Evolutionary conservation across 1,284 basidiomycete genomes (phyloP).

Genomic region (Vanrija humicola): DNA sequence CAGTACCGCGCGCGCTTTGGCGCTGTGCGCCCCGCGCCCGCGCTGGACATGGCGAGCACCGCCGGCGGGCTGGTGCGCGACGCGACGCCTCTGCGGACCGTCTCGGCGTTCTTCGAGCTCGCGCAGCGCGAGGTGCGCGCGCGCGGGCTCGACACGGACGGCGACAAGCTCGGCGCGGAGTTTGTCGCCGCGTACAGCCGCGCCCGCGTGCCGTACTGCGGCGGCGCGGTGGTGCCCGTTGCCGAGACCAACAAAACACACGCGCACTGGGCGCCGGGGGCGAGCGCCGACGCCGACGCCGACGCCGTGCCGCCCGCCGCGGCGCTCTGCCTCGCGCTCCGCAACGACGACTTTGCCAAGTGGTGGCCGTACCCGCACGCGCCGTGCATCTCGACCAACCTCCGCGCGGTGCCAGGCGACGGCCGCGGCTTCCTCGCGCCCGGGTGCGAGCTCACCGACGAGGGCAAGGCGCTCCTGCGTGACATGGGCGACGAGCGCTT

Average conservation of each 20-base stretch:
- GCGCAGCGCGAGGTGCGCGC: conserved; percentile 37
- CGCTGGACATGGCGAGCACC: not conserved
- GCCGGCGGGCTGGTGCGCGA: conserved; percentile 38
- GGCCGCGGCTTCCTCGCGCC: conserved; percentile 16
- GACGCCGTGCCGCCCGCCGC: conserved; percentile 1
- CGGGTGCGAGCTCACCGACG: conserved; percentile 24
- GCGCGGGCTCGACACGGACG: conserved; percentile 33
- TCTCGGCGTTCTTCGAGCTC: conserved; percentile 30
- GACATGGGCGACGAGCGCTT: conserved; percentile 40
- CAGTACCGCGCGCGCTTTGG: not conserved
- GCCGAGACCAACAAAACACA: not conserved
- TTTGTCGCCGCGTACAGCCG: conserved; percentile 28
- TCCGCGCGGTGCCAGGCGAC: conserved; percentile 19
- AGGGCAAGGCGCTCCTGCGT: conserved; percentile 20
- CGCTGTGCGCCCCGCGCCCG: not conserved
- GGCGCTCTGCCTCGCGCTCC: conserved; percentile 27
- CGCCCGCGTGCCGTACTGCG: conserved; percentile 22
- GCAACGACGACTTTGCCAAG: conserved; percentile 20
- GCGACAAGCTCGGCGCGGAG: conserved; percentile 27
- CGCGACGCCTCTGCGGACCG: conserved; percentile 30
- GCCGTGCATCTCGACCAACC: conserved; percentile 32
- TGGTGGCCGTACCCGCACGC: conserved; percentile 45
- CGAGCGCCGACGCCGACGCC: not conserved
- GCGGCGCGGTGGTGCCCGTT: not conserved
- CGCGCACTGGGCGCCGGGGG: not conserved